Base-by-base conservation (phyloP, 768 basidiomycete genomes). In the Boletales sp. region DNA sequence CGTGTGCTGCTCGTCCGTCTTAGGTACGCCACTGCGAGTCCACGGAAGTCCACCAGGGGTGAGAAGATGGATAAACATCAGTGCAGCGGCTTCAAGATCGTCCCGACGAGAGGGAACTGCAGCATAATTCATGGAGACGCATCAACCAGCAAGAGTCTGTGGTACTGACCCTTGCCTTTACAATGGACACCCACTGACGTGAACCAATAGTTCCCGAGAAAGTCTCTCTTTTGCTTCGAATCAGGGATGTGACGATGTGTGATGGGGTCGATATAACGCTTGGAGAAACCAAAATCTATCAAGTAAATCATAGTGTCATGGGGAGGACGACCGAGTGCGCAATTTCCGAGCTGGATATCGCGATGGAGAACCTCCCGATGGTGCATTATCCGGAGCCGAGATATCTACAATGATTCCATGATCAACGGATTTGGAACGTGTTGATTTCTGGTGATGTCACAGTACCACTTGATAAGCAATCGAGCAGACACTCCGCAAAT, bases 261-360 rank as follows among this genome's bases (percentile, higher is more conserved):
- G 40, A 64, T 54, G 18, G 77, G 76, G 66, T 90, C 85, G 54
- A 89, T 81, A 54, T 86, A 90, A 30, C 76, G 77, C 60, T 89
- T 90, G 15, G 87, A 87, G 64, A 90, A 90, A 13, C 87, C 87
- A 62, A 90, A 90, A 64, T 90, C 88, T 57, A 90, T 90, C 86
- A 90, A 85, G 59, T 88, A 90, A 53, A 90, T 73, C 34, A 69
- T 74, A 45, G 74, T 74, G 13, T 84, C 73, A 53, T 86, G 70
- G 1, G 84, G 81, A 4, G 74, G 66, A 43, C 76, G 70, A 13
- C 87, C 87, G 45, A 89, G 63, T 4, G 80, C 81, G 56, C 83
- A 85, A 62, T 90, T 90, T 2, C 88, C 87, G 8, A 89, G 77
- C 53, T 90, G 87, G 43, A 90, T 83, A 54, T 90, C 87, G 8